These are phyloP conservation scores for Wickerhamiella siamensis DNA, from an alignment of 805 yeast species.

Conservation along the genomic window DNA sequence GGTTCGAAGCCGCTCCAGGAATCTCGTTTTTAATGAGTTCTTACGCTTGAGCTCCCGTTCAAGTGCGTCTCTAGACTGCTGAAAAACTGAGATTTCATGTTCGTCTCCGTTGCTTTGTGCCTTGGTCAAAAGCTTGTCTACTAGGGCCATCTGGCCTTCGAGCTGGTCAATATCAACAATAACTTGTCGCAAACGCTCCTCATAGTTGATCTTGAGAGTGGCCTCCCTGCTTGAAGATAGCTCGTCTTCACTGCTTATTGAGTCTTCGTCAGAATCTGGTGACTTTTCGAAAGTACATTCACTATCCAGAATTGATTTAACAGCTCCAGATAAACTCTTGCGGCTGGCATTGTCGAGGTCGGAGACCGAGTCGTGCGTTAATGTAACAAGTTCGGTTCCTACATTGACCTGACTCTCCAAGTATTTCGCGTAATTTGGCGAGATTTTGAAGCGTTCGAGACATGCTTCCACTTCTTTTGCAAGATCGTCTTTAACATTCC, in stretches of 20 bases:
- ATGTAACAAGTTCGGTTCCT: background rate
- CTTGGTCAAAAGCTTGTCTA: conserved; percentile 56
- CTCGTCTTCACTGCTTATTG: conserved; percentile 19
- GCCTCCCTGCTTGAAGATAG: conserved; percentile 3
- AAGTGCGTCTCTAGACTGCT: conserved; percentile 51
- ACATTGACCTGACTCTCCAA: background rate
- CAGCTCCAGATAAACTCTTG: background rate
- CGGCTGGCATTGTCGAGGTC: background rate
- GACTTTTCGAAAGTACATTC: conserved; percentile 14
- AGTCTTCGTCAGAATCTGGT: conserved; percentile 11
- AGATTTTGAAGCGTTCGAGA: background rate
- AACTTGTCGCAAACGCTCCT: conserved; percentile 19
- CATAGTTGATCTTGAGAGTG: conserved; percentile 2
- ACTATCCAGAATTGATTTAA: background rate
- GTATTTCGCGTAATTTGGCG: background rate
- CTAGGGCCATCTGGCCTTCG: conserved; percentile 45
- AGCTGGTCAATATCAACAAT: conserved; percentile 43
- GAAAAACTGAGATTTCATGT: conserved; percentile 51
- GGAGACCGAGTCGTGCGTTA: background rate
- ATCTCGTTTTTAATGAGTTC: conserved; percentile 31
- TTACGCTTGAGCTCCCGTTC: conserved; percentile 59
- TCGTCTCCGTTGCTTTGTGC: conserved; percentile 75
- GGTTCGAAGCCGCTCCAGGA: background rate
- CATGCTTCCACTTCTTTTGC: background rate
- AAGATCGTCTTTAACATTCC: background rate